Evolutionary conservation across 306 rosid genomes (phyloP), one percentile per base, ranked within the genome.

Genomic region (Trifolium fragiferum): DNA sequence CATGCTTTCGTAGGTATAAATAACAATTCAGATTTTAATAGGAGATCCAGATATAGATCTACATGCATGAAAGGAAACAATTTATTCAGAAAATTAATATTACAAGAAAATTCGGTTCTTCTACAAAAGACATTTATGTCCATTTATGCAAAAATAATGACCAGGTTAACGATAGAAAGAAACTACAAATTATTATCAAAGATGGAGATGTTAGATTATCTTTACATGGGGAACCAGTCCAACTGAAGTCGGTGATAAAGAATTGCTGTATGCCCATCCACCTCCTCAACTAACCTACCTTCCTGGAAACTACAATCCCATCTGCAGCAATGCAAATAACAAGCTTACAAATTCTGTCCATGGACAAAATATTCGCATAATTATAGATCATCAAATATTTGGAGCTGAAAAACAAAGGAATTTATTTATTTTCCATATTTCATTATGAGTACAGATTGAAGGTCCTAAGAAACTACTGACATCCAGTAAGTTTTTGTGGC

Each of bases 211-310:
- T 75, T 60, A 67, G 62, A 67, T 72, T 53, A 70, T 60, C 50
- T 59, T 84, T 90, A 94, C 99, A 90, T 87, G 25, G 99, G 89
- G 74, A 94, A 92, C 99, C 99, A 94, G 83, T 94, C 99, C 14
- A 94, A 87, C 90, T 83, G 99, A 82, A 94, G 99, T 69, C 92
- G 86, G 82, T 94, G 99, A 84, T 94, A 92, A 71, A 94, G 95
- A 80, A 94, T 73, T 78, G 99, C 99, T 1, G 99, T 94, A 77
- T 94, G 99, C 75, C 99, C 99, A 80, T 94, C 99, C 80, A 94
- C 99, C 82, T 94, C 99, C 89, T 94, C 99, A 62, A 94, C 99
- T 82, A 94, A 85, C 75, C 98, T 94, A 78, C 99, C 99, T 63
- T 85, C 58, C 67, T 76, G 93, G 84, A 94, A 94, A 82, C 90